phyloP scores from a whole-genome alignment of 768 basidiomycete species.

The Xanthoconium stramineum region DNA sequence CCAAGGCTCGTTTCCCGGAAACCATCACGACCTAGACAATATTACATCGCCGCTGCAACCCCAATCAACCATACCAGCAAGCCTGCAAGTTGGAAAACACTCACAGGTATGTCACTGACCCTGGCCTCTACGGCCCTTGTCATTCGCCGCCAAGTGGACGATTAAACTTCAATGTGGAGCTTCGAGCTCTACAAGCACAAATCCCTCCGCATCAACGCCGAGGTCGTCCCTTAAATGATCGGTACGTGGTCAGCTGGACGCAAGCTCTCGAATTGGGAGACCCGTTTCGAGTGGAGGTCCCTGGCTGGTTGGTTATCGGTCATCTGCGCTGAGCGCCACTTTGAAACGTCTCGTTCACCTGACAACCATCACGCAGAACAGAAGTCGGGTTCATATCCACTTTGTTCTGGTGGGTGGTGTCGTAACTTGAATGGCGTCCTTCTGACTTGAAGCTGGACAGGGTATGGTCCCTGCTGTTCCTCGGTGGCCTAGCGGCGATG shows the following conservation, averaged over 20 bases:
- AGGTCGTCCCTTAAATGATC: no score
- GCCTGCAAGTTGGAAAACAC: neutral
- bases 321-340: neutral
- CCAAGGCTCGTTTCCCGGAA: neutral
- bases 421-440: neutral
- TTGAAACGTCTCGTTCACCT: conserved; percentile 14
- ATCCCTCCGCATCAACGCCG: no score
- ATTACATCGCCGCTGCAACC: neutral
- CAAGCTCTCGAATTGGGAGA: no score
- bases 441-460: neutral
- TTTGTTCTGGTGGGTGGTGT: neutral
- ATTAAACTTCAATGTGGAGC: neutral
- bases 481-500: neutral
- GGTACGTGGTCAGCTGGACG: no score
- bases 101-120: neutral
- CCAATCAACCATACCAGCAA: neutral
- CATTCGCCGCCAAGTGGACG: neutral
- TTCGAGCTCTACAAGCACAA: no score
- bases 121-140: neutral
- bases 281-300: neutral
- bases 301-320: conserved; percentile 2
- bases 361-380: conserved; percentile 20
- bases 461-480: neutral
- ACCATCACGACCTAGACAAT: neutral
- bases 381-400: conserved; percentile 1